phyloP scores from a whole-genome alignment of 2,329 filamentous ascomycete genomes.

The Aureobasidium leucospermi region DNA sequence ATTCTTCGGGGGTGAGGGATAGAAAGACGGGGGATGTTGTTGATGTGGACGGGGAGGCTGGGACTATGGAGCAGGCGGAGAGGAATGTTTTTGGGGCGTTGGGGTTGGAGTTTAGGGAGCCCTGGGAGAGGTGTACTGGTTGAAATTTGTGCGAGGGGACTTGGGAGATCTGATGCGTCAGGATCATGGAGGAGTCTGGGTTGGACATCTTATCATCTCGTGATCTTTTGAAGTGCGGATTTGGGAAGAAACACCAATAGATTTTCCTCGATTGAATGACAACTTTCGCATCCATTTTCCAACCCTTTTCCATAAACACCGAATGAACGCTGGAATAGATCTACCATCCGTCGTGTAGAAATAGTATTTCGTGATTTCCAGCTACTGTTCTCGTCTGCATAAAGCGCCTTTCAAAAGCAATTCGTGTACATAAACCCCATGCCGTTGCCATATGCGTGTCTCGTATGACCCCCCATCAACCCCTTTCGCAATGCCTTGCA shows the following conservation, averaged over 20 bases:
- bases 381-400: neutral
- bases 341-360: neutral
- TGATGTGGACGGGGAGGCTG: constrained; percentile 61
- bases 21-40: constrained; percentile 60
- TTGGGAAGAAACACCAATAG: too few relatives aligned
- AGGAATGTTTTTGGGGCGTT: constrained; percentile 71
- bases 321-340: too few relatives aligned
- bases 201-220: too few relatives aligned
- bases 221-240: too few relatives aligned
- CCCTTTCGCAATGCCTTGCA: neutral
- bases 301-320: neutral
- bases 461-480: neutral
- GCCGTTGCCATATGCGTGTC: neutral
- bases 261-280: too few relatives aligned
- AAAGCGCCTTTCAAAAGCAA: neutral
- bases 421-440: neutral
- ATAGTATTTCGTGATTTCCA: neutral
- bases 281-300: too few relatives aligned
- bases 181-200: too few relatives aligned
- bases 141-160: constrained; percentile 20
- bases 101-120: constrained; percentile 46
- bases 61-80: constrained; percentile 65
- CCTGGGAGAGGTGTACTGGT: constrained; percentile 38
- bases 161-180: too few relatives aligned
- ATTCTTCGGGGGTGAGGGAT: constrained; percentile 76